Percentiles rank a stretch among this genome's conserved stretches.
phyloP scores from a whole-genome alignment of 164 flowering plant genomes.

The Chloranthus sessilifolius region DNA sequence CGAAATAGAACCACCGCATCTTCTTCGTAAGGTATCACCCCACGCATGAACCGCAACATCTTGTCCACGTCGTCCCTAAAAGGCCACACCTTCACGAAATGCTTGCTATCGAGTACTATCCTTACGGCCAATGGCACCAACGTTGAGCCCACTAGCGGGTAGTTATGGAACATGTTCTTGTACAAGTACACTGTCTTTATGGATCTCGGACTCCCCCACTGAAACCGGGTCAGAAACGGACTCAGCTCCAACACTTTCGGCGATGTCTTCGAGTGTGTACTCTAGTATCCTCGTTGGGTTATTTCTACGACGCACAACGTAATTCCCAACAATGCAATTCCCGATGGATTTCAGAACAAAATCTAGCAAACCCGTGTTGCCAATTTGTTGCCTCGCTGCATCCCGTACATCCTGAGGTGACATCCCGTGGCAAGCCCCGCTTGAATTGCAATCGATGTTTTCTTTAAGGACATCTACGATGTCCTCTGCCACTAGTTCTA shows the following conservation, averaged over 20 bases:
- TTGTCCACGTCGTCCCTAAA: constrained; percentile 52
- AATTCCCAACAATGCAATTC: constrained; percentile 53
- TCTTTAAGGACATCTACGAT: constrained; percentile 42
- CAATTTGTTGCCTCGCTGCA: constrained; percentile 68
- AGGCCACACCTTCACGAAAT: constrained; percentile 75
- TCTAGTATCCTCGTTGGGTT: constrained; percentile 51
- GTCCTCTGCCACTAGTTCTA: constrained; percentile 40
- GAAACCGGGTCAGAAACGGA: not conserved
- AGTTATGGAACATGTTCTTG: constrained; percentile 31
- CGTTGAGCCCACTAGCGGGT: constrained; percentile 26
- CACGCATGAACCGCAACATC: constrained; percentile 46
- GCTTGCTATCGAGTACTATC: constrained; percentile 53
- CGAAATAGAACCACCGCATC: constrained; percentile 15
- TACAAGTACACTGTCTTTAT: constrained; percentile 44
- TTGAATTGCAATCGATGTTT: constrained; percentile 11
- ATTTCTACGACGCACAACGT: constrained; percentile 49
- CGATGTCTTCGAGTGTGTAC: constrained; percentile 46
- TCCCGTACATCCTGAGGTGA: constrained; percentile 80
- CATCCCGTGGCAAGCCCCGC: constrained; percentile 33
- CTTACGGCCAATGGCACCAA: constrained; percentile 28
- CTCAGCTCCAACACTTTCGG: not conserved
- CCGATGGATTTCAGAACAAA: constrained; percentile 77
- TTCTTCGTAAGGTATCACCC: constrained; percentile 24
- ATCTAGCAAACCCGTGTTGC: constrained; percentile 86
- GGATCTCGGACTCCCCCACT: constrained; percentile 36